Percentiles rank a stretch among this genome's conserved stretches.
These are phyloP conservation scores for Polyporus arcularius DNA, from an alignment of 768 basidiomycete genomes.

Conservation along the genomic window DNA sequence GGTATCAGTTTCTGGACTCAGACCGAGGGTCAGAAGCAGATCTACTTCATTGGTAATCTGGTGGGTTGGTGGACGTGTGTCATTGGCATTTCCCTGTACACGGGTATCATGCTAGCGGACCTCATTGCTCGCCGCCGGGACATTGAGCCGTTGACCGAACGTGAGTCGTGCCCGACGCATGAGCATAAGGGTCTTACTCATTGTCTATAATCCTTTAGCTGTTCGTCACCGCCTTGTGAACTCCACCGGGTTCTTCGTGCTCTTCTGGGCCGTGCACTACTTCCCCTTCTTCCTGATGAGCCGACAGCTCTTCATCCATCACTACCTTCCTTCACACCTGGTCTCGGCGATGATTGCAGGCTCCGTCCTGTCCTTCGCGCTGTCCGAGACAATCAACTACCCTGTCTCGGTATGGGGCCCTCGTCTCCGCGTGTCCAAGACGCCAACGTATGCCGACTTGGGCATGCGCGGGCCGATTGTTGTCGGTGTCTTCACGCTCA, in stretches of 20 bases:
- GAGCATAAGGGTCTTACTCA: not conserved
- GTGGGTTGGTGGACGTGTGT: slow-evolving; percentile 95
- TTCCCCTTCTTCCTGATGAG: slow-evolving; percentile 97
- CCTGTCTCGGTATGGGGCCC: slow-evolving; percentile 81
- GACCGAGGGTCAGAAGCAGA: slow-evolving; percentile 81
- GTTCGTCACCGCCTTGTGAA: slow-evolving; percentile 95
- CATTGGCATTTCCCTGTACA: slow-evolving; percentile 80
- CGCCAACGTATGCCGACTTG: slow-evolving; percentile 63
- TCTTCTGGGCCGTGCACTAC: slow-evolving; percentile 96
- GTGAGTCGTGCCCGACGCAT: slow-evolving; percentile 49
- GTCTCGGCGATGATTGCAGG: slow-evolving; percentile 92
- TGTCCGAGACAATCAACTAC: slow-evolving; percentile 90
- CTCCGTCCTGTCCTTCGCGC: slow-evolving; percentile 84
- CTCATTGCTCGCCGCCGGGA: slow-evolving; percentile 84
- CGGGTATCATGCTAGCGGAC: slow-evolving; percentile 90
- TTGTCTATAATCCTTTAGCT: slow-evolving; percentile 45
- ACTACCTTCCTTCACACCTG: slow-evolving; percentile 96
- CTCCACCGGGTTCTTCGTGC: slow-evolving; percentile 92
- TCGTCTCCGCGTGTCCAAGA: slow-evolving; percentile 17
- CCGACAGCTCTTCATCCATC: slow-evolving; percentile 95
- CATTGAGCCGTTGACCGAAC: slow-evolving; percentile 81
- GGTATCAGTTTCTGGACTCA: slow-evolving; percentile 99
- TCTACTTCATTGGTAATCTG: slow-evolving; percentile 95
- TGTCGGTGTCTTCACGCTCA: slow-evolving; percentile 54
- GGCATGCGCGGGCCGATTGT: slow-evolving; percentile 76